A percentile compares a stretch with the other conserved stretches of the same genome.
These are phyloP conservation scores for Vinca major DNA, from an alignment of 305 asterid species.

Conservation along the genomic window DNA sequence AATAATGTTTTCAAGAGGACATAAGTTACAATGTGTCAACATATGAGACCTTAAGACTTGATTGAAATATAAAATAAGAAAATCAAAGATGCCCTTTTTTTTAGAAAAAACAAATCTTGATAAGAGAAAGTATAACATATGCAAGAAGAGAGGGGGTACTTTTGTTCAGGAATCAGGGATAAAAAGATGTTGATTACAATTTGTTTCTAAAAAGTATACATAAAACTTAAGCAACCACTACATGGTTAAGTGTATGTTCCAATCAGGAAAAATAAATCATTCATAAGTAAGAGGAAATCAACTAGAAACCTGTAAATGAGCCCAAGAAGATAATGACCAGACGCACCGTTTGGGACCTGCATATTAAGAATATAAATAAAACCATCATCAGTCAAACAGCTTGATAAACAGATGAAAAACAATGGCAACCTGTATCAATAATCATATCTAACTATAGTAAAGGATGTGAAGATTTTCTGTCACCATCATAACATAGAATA, in stretches of 20 bases:
- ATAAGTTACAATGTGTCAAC: background rate
- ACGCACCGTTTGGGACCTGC: constrained; percentile 97
- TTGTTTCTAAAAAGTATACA: background rate
- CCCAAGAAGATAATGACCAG: constrained; percentile 97
- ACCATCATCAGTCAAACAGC: constrained; percentile 18
- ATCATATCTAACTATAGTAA: background rate
- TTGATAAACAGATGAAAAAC: constrained; percentile 4
- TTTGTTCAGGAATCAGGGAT: background rate
- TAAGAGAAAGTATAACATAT: background rate
- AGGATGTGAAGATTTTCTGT: background rate
- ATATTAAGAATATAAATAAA: constrained; percentile 16
- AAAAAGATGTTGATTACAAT: background rate
- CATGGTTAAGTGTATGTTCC: background rate
- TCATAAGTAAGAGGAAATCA: constrained; percentile 8
- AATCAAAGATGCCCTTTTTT: background rate
- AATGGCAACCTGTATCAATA: background rate
- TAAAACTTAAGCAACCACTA: background rate
- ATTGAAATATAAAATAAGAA: background rate
- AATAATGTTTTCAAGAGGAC: background rate
- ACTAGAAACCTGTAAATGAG: constrained; percentile 76
- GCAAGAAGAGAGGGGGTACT: background rate
- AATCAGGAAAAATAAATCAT: constrained; percentile 2
- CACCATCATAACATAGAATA: background rate
- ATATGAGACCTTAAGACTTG: background rate
- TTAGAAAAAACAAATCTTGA: background rate